A percentile compares a stretch with the other conserved stretches of the same genome.
These are phyloP conservation scores for Isabelozyma rhagii DNA, from an alignment of 805 yeast species.

Conservation along the genomic window DNA sequence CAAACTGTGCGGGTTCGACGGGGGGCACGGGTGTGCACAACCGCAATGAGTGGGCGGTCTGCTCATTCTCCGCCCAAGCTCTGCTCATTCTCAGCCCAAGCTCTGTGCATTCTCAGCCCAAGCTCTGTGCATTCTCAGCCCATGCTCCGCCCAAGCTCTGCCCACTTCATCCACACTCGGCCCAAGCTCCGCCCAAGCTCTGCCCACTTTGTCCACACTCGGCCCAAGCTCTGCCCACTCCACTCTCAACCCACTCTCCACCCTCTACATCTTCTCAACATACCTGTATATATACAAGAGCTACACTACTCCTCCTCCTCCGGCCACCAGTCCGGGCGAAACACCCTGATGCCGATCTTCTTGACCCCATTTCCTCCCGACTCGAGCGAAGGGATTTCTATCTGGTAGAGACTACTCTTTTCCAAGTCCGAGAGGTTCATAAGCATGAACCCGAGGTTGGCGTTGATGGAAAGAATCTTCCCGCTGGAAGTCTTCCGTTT, in stretches of 20 bases:
- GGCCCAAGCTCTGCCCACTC: too few species aligned
- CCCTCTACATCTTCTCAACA: background rate
- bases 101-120: too few species aligned
- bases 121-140: too few species aligned
- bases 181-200: too few species aligned
- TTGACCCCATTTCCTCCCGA: slow-evolving; percentile 18
- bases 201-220: too few species aligned
- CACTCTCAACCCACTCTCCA: background rate
- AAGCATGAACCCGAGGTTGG: slow-evolving; percentile 64
- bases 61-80: too few species aligned
- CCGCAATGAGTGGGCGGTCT: too few species aligned
- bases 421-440: slow-evolving; percentile 46
- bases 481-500: slow-evolving; percentile 53
- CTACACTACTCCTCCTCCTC: slow-evolving; percentile 14
- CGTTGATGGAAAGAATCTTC: slow-evolving; percentile 51
- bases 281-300: background rate
- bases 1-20: too few species aligned
- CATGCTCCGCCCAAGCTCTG: too few species aligned
- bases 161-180: too few species aligned
- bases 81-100: too few species aligned
- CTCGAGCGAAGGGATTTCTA: slow-evolving; percentile 20
- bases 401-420: slow-evolving; percentile 35
- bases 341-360: slow-evolving; percentile 47
- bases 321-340: slow-evolving; percentile 79
- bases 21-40: too few species aligned